Evolutionary conservation across 768 basidiomycete genomes (phyloP), one percentile per base, ranked within the genome.

Genomic region (Mycena venus): DNA sequence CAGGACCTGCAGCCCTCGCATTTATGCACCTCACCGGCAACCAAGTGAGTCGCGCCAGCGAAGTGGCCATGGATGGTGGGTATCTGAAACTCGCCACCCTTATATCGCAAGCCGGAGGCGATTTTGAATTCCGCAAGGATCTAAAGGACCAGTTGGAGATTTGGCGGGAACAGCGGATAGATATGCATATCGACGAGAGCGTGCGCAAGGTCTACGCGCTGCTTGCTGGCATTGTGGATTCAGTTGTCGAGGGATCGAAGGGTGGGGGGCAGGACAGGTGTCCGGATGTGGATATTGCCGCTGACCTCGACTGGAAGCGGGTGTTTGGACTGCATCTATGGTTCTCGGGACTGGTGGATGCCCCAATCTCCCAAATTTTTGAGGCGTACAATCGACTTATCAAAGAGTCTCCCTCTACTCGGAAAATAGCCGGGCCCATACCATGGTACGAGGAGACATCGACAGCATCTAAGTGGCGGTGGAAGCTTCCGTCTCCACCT

Each of bases 241-340:
- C 90, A 72, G 82, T 91, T 8, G 86, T 93, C 12, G 87, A 89
- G 53, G 91, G 89, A 34, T 88, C 86, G 61, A 87, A 84, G 73
- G 89, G 89, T 3, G 85, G 86, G 31, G 90, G 89, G 21, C 77
- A 88, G 27, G 84, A 83, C 75, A 90, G 89, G 56, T 88, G 87
- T 79, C 81, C 86, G 15, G 91, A 93, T 68, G 79, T 95, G 31
- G 85, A 90, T 68, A 86, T 98, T 6, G 86, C 91, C 21, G 85
- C 92, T 64, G 94, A 91, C 0, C 83, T 99, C 65, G 97, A 98
- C 80, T 99, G 98, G 98, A 97, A 96, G 82, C 91, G 96, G 23
- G 93, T 93, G 0, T 95, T 99, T 80, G 98, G 96, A 3, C 84
- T 99, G 53, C 93, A 93, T 73, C 84, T 99, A 36, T 99, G 98